Evolutionary conservation across 2,329 filamentous ascomycete species (phyloP).

Genomic region (Domatiomyces catenatus): DNA sequence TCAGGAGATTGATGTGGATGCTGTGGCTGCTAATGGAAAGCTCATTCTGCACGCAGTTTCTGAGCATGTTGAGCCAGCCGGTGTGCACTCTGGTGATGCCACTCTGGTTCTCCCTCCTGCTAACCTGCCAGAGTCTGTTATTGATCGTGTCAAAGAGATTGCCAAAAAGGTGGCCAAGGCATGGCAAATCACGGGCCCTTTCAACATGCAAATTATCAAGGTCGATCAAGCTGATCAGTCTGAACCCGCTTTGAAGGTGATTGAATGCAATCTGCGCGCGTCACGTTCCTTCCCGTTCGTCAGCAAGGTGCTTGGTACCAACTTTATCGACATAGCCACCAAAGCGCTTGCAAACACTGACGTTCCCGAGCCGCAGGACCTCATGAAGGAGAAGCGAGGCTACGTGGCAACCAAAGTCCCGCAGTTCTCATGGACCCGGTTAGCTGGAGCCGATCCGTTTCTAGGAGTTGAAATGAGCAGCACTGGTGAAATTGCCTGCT

Average conservation of each 20-base stretch:
- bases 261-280: slow-evolving; percentile 94
- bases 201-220: slow-evolving; percentile 99
- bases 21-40: slow-evolving; percentile 71
- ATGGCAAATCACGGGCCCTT: slow-evolving; percentile 92
- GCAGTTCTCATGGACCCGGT: slow-evolving; percentile 97
- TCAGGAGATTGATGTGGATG: slow-evolving; percentile 91
- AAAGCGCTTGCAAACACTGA: slow-evolving; percentile 76
- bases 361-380: slow-evolving; percentile 69
- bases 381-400: slow-evolving; percentile 78
- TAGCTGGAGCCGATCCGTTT: slow-evolving; percentile 93
- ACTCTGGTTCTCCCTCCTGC: slow-evolving; percentile 82
- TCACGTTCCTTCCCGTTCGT: slow-evolving; percentile 97
- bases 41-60: slow-evolving; percentile 82
- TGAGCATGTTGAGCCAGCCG: slow-evolving; percentile 92
- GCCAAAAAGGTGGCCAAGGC: slow-evolving; percentile 91
- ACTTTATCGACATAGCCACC: slow-evolving; percentile 93
- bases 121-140: slow-evolving; percentile 58
- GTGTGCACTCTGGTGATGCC: slow-evolving; percentile 95
- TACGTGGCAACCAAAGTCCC: slow-evolving; percentile 96
- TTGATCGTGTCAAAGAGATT: slow-evolving; percentile 86
- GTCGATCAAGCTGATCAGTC: slow-evolving; percentile 51
- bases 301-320: slow-evolving; percentile 87
- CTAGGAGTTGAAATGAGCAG: slow-evolving; percentile 94
- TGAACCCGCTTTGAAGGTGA: slow-evolving; percentile 73
- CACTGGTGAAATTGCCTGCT: slow-evolving; percentile 97